Evolutionary conservation across 495 filamentous ascomycete genomes (phyloP), one percentile per base, ranked within the genome.

Genomic region (Talaromyces thailandensis): DNA sequence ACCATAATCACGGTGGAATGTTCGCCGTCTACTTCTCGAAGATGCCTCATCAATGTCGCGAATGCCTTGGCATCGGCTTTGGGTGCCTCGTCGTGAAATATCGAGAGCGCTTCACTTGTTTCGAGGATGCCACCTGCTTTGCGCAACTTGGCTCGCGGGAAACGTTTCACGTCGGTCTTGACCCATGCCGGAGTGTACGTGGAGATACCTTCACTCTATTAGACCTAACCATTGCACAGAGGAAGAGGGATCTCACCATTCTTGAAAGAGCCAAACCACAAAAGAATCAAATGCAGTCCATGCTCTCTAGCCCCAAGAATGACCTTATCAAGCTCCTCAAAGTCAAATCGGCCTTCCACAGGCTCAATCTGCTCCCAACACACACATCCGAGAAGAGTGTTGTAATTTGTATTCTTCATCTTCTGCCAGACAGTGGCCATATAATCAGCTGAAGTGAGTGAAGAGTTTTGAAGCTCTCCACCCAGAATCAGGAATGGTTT

Each of bases 221-320:
- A 59, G 23, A 31, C 24, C 12, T 35, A n/a, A 7, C 61, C 48
- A 21, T 24, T 21, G 28, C 48, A 29, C 23, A 52, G 31, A 21
- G 21, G 4, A 21, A 29, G 9, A 24, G 21, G 16, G 26, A 6
- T 28, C 58, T 56, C 67, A 75, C 74, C 79, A 68, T 81, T 81
- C 63, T 82, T 80, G 67, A 78, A 81, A 1, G 73, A 73, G 2
- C 77, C 80, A 69, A 81, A 80, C 80, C 80, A 81, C n/a, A 81
- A 68, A 25, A 81, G 53, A 3, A 81, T 69, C 0, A 83, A 67
- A 52, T 74, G 74, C 31, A 82, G 37, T 5, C 68, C 73, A 62
- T 81, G 69, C 24, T 68, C 53, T 48, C 76, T 65, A 12, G 78
- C 79, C 52, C 68, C 75, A 4, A 68, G 29, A 37, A 83, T 73